phyloP scores from a whole-genome alignment of 2,329 filamentous ascomycete species.

The Phialemonium atrogriseum region DNA sequence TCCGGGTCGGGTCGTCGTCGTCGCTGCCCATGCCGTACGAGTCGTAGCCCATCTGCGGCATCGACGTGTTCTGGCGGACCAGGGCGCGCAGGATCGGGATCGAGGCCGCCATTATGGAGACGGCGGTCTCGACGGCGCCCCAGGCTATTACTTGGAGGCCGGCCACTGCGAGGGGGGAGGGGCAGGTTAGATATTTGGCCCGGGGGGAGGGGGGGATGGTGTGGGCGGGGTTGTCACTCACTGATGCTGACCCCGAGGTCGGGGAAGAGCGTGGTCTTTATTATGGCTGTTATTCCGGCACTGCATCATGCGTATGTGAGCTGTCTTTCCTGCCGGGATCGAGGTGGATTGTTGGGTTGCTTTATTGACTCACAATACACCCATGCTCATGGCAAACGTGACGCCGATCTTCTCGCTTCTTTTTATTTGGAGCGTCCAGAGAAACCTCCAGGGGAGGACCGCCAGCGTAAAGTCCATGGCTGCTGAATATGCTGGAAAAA shows the following conservation, averaged over 20 bases:
- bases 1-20: neutral
- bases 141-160: conserved; percentile 1
- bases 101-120: neutral
- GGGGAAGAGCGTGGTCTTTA: conserved; percentile 1
- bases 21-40: no score
- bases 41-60: neutral
- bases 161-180: no score
- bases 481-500: conserved; percentile 2
- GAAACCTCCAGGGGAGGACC: conserved; percentile 1
- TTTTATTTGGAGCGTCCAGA: neutral
- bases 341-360: no score
- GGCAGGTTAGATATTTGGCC: no score
- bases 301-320: no score
- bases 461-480: conserved; percentile 1
- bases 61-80: neutral
- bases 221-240: no score
- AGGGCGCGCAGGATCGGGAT: conserved; percentile 1
- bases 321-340: no score
- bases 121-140: neutral
- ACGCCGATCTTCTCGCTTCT: conserved; percentile 2
- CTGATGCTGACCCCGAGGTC: no score
- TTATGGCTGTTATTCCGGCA: neutral
- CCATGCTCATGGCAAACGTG: conserved; percentile 1
- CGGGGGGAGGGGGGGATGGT: no score
- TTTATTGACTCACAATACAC: no score